Percentiles rank a stretch among this genome's conserved stretches.
These are phyloP conservation scores for Wickerhamiella hasegawae DNA, from an alignment of 805 yeast genomes.

Conservation along the genomic window DNA sequence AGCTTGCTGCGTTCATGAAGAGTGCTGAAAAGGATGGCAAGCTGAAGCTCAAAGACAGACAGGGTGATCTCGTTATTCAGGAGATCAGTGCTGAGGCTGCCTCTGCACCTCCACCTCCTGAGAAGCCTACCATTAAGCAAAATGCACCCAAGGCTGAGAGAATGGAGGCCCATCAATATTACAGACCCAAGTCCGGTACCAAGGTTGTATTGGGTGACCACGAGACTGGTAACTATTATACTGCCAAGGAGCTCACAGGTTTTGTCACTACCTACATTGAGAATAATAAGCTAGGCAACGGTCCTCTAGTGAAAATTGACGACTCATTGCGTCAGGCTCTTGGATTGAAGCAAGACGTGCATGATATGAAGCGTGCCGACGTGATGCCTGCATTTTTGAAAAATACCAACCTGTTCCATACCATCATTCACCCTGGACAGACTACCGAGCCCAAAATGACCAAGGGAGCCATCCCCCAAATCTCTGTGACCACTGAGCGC, in stretches of 20 bases:
- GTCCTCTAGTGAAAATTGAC: constrained; percentile 38
- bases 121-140: constrained; percentile 3
- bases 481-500: constrained; percentile 52
- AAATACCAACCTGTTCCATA: constrained; percentile 29
- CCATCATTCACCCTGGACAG: constrained; percentile 34
- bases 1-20: constrained; percentile 69
- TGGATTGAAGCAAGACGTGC: constrained; percentile 20
- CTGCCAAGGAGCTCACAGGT: constrained; percentile 36
- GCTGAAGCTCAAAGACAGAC: constrained; percentile 64
- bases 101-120: neutral
- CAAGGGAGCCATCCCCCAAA: constrained; percentile 54
- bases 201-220: constrained; percentile 11
- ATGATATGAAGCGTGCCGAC: constrained; percentile 23
- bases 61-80: constrained; percentile 54
- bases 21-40: constrained; percentile 67
- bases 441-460: constrained; percentile 23
- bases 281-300: constrained; percentile 33
- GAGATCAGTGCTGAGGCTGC: constrained; percentile 24
- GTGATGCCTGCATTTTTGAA: constrained; percentile 27
- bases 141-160: constrained; percentile 3
- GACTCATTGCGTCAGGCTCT: constrained; percentile 33
- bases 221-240: constrained; percentile 27
- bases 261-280: constrained; percentile 42
- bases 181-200: constrained; percentile 17
- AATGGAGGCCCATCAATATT: constrained; percentile 15